Conservation (phyloP, 495 filamentous ascomycete species). For the Penicillium riverlandense region DNA sequence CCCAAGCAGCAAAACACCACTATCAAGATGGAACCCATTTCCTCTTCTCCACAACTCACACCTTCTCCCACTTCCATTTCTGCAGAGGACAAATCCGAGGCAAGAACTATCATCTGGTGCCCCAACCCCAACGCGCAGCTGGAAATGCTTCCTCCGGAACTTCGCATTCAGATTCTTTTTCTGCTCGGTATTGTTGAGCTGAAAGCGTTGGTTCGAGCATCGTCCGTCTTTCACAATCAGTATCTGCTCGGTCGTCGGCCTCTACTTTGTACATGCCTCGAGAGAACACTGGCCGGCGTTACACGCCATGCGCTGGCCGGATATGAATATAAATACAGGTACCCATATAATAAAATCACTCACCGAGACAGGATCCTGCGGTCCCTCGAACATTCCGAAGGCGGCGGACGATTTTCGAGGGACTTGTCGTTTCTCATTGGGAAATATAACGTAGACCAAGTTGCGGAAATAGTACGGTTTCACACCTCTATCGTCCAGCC, state of each 20-base stretch:
- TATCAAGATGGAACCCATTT: too few relatives aligned
- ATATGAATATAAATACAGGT: background rate
- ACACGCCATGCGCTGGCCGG: slow-evolving; percentile 12
- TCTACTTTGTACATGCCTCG: slow-evolving; percentile 3
- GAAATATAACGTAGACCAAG: slow-evolving; percentile 5
- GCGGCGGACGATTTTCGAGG: background rate
- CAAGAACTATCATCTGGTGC: too few relatives aligned
- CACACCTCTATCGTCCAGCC: slow-evolving; percentile 15
- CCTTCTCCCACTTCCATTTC: too few relatives aligned
- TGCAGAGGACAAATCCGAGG: too few relatives aligned
- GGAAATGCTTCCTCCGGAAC: slow-evolving; percentile 11
- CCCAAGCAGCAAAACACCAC: too few relatives aligned
- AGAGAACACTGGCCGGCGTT: slow-evolving; percentile 3
- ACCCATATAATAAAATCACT: too few relatives aligned
- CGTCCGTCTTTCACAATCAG: slow-evolving; percentile 20
- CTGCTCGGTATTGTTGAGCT: slow-evolving; percentile 7
- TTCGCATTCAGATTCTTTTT: slow-evolving; percentile 7
- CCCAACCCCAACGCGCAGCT: slow-evolving; percentile 3
- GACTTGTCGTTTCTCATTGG: background rate
- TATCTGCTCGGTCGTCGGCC: slow-evolving; percentile 11
- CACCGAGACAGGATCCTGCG: background rate
- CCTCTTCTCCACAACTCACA: too few relatives aligned
- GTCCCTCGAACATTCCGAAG: slow-evolving; percentile 5
- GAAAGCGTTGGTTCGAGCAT: slow-evolving; percentile 13
- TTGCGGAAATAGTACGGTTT: slow-evolving; percentile 4